Evolutionary conservation across 1,284 basidiomycete genomes (phyloP).

Genomic region (Leccinum huronense): DNA sequence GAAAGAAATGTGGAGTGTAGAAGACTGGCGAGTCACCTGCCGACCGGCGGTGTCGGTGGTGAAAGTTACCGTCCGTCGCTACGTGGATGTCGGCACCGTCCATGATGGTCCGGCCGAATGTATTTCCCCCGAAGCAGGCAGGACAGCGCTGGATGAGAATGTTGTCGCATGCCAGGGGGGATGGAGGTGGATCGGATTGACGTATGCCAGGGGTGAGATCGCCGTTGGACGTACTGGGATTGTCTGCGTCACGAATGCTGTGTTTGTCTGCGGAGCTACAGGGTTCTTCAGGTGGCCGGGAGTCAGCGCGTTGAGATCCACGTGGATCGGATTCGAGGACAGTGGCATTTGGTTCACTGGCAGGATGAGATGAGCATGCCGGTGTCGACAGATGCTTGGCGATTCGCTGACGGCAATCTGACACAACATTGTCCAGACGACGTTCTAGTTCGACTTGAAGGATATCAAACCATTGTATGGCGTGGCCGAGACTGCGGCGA

Average conservation of each 20-base stretch:
- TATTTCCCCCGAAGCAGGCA: background rate
- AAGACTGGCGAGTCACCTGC: background rate
- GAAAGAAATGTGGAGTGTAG: background rate
- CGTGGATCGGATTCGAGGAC: no score
- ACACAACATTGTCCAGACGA: background rate
- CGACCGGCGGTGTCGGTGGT: background rate
- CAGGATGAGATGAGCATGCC: no score
- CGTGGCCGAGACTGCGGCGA: background rate
- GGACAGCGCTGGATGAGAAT: background rate
- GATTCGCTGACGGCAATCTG: background rate
- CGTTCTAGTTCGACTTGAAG: slow-evolving; percentile 3
- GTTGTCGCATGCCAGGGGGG: background rate
- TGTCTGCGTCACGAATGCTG: no score
- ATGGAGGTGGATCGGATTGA: background rate
- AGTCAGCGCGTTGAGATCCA: no score
- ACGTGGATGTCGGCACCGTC: background rate
- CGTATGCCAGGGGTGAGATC: background rate
- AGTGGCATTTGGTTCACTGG: no score
- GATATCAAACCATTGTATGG: slow-evolving; percentile 8
- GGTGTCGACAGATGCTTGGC: no score
- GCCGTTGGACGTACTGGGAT: no score
- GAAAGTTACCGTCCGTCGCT: background rate
- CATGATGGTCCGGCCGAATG: background rate
- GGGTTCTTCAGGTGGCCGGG: no score
- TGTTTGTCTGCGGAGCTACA: no score